Base-by-base conservation (phyloP, 495 filamentous ascomycete species). In the Penicillium flavigenum region DNA sequence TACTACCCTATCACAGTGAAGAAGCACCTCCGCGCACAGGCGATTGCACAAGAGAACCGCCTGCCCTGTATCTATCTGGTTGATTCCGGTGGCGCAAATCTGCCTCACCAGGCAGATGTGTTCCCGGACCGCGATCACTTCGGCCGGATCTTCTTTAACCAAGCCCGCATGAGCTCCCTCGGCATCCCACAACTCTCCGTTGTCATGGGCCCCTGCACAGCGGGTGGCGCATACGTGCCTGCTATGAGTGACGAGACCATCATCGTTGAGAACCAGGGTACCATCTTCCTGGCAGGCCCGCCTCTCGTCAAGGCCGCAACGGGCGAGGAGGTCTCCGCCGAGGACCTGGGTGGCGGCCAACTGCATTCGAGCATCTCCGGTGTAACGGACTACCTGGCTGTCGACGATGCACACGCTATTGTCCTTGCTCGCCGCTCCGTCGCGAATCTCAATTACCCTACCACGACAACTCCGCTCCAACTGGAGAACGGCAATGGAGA, bases 1-100 rank as follows among this genome's bases (percentile, higher is more conserved):
- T 98, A 98, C 75, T 98, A 92, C 71, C 94, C 94, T 1, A 92
- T 98, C 51, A 98, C 94, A 2, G 92, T 98, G 32, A 96, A 96
- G 78, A 98, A 98, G 76, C 95, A 98, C 74, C 79, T 98, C 14
- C 85, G 94, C 54, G 94, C 94, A 22, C 94, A 98, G 72, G 87
- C 85, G 24, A 88, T 98, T 54, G 94, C 94, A 2, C 83, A 90
- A 59, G 89, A 98, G 71, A 98, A 98, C 66, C 85, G 80, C 60
- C 69, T 90, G 5, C 88, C 88, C 1, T 98, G 94, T 71, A 89
- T 98, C 65, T 98, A 98, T 73, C 81, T 98, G 31, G 94, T 98
- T 32, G 94, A 98, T 66, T 96, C 92, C 0, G 94, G 94, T 46
- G 94, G 94, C 63, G 94, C 92, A 24, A 98, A 98, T 69, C 83